Evolutionary conservation across 2,329 filamentous ascomycete species (phyloP).

Genomic region (Geosmithia morbida): DNA sequence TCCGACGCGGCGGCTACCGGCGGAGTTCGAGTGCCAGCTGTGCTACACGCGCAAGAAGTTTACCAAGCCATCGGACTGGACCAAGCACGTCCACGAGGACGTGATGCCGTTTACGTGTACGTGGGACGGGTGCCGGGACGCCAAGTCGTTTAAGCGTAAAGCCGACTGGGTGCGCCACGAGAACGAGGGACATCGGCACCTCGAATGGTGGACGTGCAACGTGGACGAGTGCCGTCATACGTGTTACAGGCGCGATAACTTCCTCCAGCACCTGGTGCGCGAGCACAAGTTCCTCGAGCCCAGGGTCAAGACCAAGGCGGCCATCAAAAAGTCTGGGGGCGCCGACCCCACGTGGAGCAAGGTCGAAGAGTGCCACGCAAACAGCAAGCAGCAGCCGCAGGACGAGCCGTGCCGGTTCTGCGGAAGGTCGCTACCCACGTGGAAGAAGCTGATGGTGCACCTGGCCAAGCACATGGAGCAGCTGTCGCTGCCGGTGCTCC

Average conservation of each 20-base stretch:
- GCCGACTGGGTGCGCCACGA: conserved; percentile 94
- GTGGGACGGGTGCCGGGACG: conserved; percentile 67
- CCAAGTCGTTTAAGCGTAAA: conserved; percentile 89
- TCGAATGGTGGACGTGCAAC: conserved; percentile 85
- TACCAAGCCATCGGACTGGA: conserved; percentile 89
- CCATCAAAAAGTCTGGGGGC: conserved; percentile 42
- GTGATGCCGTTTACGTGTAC: conserved; percentile 89
- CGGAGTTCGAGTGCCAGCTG: conserved; percentile 78
- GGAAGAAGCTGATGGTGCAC: conserved; percentile 93
- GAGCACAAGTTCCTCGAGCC: conserved; percentile 82
- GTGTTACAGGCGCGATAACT: conserved; percentile 84
- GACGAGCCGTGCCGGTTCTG: conserved; percentile 83
- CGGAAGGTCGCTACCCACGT: conserved; percentile 62
- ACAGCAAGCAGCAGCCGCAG: conserved; percentile 49
- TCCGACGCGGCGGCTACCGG: conserved; percentile 61
- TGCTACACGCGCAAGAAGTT: conserved; percentile 80
- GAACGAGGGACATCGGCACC: conserved; percentile 76
- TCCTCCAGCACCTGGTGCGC: conserved; percentile 79
- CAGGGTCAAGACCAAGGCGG: conserved; percentile 60
- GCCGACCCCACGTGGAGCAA: conserved; percentile 59
- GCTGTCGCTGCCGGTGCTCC: conserved; percentile 68
- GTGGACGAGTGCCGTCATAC: conserved; percentile 67
- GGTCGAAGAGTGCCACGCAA: conserved; percentile 62
- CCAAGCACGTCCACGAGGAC: conserved; percentile 90
- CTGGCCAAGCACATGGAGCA: conserved; percentile 90